Evolutionary conservation across 441 rosid genomes (phyloP).

Genomic region (Caryocar brasiliense): DNA sequence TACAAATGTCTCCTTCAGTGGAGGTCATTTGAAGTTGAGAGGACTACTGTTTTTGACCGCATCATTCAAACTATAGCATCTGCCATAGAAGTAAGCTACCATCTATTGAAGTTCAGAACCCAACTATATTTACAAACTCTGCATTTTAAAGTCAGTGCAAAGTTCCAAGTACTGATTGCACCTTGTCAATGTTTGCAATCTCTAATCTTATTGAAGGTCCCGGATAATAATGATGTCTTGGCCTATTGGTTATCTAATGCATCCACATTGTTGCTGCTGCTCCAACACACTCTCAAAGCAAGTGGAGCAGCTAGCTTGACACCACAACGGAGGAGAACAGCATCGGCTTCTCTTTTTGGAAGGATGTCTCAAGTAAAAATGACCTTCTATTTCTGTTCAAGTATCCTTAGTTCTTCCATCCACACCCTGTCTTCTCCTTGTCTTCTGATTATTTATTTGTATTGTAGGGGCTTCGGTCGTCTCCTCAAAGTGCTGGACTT

Average conservation of each 20-base stretch:
- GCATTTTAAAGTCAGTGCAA: constrained; percentile 1
- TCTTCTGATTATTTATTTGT: constrained; percentile 7
- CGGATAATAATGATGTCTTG: constrained; percentile 70
- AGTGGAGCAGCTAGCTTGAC: constrained; percentile 97
- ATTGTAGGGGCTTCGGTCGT: constrained; percentile 67
- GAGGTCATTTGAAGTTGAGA: constrained; percentile 99
- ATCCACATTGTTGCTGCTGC: constrained; percentile 78
- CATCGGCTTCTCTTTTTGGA: constrained; percentile 93
- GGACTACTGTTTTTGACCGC: constrained; percentile 93
- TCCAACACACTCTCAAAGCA: constrained; percentile 98
- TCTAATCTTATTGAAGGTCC: constrained; percentile 48
- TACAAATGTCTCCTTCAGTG: constrained; percentile 97
- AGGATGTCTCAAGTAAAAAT: constrained; percentile 91
- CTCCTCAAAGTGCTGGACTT: constrained; percentile 94
- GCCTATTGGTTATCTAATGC: constrained; percentile 97
- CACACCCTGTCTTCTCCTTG: background rate
- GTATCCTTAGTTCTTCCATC: background rate
- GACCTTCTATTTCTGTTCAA: background rate
- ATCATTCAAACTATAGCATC: constrained; percentile 93
- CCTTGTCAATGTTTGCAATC: constrained; percentile 16
- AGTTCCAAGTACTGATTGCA: constrained; percentile 10
- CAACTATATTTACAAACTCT: background rate
- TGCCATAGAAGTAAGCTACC: constrained; percentile 62
- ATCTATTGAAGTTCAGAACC: background rate
- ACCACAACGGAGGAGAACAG: constrained; percentile 86